A percentile compares a stretch with the other conserved stretches of the same genome.
Conservation (phyloP, 306 rosid genomes). For the Inga leiocalycina region DNA sequence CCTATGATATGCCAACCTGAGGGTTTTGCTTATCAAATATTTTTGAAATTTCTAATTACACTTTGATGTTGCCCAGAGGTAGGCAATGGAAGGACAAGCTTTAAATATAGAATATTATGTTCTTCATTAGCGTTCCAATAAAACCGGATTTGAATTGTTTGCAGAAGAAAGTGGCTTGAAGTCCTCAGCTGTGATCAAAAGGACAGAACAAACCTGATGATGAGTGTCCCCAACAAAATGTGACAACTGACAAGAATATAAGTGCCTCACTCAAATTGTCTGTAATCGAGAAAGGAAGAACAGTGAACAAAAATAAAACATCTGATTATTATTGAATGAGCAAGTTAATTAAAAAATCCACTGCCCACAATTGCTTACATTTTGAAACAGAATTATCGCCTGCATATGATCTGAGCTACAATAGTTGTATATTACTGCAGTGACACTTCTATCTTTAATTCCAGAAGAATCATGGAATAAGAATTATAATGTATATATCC, state of each 20-base stretch:
- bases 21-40: background rate
- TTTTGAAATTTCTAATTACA: background rate
- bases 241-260: constrained; percentile 58
- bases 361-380: constrained; percentile 44
- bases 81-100: background rate
- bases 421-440: constrained; percentile 83
- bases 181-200: constrained; percentile 9
- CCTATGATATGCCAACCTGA: no score
- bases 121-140: no score
- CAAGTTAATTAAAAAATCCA: background rate
- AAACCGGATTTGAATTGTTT: constrained; percentile 1
- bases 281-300: constrained; percentile 34
- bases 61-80: background rate
- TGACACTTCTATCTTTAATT: constrained; percentile 68
- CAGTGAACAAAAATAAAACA: background rate
- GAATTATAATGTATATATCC: background rate
- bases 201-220: constrained; percentile 65
- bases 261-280: constrained; percentile 95
- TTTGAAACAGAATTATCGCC: constrained; percentile 38
- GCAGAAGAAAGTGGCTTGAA: background rate
- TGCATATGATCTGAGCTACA: constrained; percentile 57
- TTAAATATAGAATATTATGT: no score
- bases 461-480: constrained; percentile 71
- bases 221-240: constrained; percentile 93
- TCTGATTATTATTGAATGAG: background rate